Evolutionary conservation across 495 filamentous ascomycete species (phyloP).

Genomic region (Aspergillus nanangensis): DNA sequence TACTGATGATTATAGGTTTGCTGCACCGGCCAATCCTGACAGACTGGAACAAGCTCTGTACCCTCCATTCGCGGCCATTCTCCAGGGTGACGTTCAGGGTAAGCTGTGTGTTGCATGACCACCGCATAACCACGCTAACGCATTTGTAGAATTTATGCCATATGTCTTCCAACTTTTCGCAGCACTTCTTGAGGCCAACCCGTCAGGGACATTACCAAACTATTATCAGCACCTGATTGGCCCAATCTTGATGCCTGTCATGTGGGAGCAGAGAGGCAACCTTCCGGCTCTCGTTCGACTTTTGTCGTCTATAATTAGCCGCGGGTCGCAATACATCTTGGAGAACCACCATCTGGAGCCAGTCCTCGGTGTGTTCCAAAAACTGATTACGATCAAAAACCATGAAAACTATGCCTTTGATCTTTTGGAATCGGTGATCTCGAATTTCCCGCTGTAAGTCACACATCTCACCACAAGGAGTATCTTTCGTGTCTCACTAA

Average conservation of each 20-base stretch:
- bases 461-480: conserved; percentile 11
- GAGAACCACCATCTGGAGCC: conserved; percentile 72
- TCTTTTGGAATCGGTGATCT: conserved; percentile 73
- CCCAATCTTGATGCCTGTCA: conserved; percentile 65
- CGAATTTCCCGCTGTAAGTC: conserved; percentile 64
- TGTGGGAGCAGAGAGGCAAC: conserved; percentile 91
- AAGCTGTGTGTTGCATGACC: conserved; percentile 11
- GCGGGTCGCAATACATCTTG: conserved; percentile 65
- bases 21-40: conserved; percentile 60
- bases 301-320: conserved; percentile 76
- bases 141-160: conserved; percentile 75
- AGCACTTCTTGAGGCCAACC: conserved; percentile 78
- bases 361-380: conserved; percentile 89
- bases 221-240: conserved; percentile 72
- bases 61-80: conserved; percentile 66
- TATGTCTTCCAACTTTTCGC: conserved; percentile 96
- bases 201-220: conserved; percentile 63
- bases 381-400: conserved; percentile 67
- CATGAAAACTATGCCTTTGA: conserved; percentile 82
- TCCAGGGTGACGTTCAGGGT: conserved; percentile 79
- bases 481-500: conserved; percentile 8
- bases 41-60: conserved; percentile 77
- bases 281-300: conserved; percentile 84
- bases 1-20: conserved; percentile 47
- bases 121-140: conserved; percentile 9